Base-by-base conservation (phyloP, 2,329 filamentous ascomycete genomes). In the Fusarium succisae region DNA sequence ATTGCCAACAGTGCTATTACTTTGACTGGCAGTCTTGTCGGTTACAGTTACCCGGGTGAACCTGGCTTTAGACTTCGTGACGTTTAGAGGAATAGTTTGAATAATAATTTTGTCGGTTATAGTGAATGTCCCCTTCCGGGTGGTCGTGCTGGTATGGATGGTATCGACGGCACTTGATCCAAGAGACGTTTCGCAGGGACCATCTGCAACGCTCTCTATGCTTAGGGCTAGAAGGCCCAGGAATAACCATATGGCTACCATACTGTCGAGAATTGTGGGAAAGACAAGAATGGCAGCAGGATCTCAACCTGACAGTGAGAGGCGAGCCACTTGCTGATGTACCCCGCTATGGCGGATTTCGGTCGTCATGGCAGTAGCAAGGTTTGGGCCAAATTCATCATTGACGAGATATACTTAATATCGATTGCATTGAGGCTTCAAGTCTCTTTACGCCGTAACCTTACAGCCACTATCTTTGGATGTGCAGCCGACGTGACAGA, bases 11-110 rank as follows among this genome's bases (percentile, higher is more conserved):
- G 17, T 53, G n/a, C 6, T 12, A 4, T 12, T n/a, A 9, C 8
- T 10, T n/a, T n/a, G 22, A 30, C 10, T n/a, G 15, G 28, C 1
- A 5, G 6, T 24, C 8, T 14, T 7, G 4, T 26, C 30, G 3
- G 6, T 15, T 1, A 12, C 9, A 2, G 5, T 3, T 11, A 15
- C 20, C 26, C 2, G 2, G 1, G 6, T 17, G 4, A 15, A 5
- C 8, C 1, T 28, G 20, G 45, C 1, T 8, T 48, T 17, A 30
- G 45, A 8, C 45, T 48, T 30, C 4, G 6, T 17, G 20, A 48
- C 10, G 26, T 28, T 48, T 4, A 15, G 3, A 22, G 45, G 1
- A 12, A 17, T 15, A 0, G 14, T 17, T 48, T 15, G 13, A 30
- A 48, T 22, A 2, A 53, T 53, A 26, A 53, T 8, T 6, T 26